phyloP scores from a whole-genome alignment of 495 filamentous ascomycete genomes.

The Neurospora africana region DNA sequence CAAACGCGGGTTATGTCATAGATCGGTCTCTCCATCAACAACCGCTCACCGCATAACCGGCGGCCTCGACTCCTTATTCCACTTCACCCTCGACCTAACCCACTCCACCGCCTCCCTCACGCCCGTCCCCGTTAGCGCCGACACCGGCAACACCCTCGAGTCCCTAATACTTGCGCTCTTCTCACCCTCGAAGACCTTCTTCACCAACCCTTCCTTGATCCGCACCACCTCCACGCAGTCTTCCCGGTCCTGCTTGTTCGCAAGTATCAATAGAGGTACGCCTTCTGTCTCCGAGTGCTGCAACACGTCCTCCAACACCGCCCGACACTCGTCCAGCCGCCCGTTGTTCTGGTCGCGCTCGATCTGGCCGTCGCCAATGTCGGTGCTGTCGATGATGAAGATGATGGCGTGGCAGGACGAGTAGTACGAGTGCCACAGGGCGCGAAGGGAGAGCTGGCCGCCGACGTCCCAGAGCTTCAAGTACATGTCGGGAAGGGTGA shows the following conservation, averaged over 20 bases:
- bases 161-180: constrained; percentile 76
- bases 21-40: neutral
- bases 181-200: constrained; percentile 90
- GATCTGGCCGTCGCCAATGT: constrained; percentile 71
- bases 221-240: constrained; percentile 95
- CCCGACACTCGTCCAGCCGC: constrained; percentile 74
- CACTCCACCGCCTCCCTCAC: constrained; percentile 94
- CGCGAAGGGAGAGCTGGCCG: constrained; percentile 77
- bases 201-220: constrained; percentile 91
- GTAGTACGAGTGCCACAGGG: constrained; percentile 95
- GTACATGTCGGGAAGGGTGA: constrained; percentile 82
- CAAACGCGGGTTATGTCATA: too few relatives aligned
- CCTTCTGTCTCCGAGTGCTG: constrained; percentile 76
- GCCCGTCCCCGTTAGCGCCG: constrained; percentile 80
- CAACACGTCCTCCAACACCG: constrained; percentile 81
- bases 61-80: constrained; percentile 88
- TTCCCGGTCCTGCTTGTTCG: constrained; percentile 96
- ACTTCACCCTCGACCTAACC: constrained; percentile 80
- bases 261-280: constrained; percentile 83
- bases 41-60: constrained; percentile 71
- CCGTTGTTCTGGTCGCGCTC: constrained; percentile 45
- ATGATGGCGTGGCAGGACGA: constrained; percentile 88
- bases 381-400: constrained; percentile 89
- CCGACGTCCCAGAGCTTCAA: constrained; percentile 98
- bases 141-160: constrained; percentile 81